Conservation (phyloP, 2,329 filamentous ascomycete genomes). For the Pseudogymnoascus sp. region DNA sequence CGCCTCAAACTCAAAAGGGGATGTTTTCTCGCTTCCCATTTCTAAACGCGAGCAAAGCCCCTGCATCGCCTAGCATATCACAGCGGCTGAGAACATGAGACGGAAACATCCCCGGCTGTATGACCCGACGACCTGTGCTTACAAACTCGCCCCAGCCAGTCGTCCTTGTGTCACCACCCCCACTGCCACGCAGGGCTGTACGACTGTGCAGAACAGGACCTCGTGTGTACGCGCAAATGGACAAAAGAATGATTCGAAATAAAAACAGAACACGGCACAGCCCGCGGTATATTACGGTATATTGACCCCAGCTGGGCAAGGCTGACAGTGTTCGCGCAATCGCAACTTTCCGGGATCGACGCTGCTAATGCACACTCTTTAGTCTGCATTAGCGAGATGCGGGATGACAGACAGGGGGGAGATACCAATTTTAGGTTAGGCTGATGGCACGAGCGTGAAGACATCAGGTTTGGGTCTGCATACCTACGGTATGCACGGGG, state of each 20-base stretch:
- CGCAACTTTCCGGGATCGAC: not conserved
- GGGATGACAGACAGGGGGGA: not conserved
- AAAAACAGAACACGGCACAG: conserved; percentile 4
- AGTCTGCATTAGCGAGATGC: not conserved
- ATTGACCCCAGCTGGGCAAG: not conserved
- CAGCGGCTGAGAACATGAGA: not conserved
- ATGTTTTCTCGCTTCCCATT: not conserved
- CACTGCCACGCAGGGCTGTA: not conserved
- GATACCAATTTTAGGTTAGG: not conserved
- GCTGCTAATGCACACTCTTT: not conserved
- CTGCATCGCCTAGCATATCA: not conserved
- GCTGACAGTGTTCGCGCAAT: not conserved
- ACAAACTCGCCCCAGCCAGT: not conserved
- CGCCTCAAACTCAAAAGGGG: not conserved
- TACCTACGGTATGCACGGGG: not conserved
- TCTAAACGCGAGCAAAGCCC: not conserved
- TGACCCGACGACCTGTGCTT: not conserved
- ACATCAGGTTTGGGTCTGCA: too few relatives aligned
- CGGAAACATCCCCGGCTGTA: not conserved
- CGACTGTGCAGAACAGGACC: not conserved
- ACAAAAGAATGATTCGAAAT: not conserved
- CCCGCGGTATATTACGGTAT: not conserved
- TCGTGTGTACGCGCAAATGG: not conserved
- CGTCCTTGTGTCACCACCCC: not conserved
- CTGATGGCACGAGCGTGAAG: not conserved